Evolutionary conservation across 2,329 filamentous ascomycete genomes (phyloP), one percentile per base, ranked within the genome.

Genomic region (Fusarium hostae): DNA sequence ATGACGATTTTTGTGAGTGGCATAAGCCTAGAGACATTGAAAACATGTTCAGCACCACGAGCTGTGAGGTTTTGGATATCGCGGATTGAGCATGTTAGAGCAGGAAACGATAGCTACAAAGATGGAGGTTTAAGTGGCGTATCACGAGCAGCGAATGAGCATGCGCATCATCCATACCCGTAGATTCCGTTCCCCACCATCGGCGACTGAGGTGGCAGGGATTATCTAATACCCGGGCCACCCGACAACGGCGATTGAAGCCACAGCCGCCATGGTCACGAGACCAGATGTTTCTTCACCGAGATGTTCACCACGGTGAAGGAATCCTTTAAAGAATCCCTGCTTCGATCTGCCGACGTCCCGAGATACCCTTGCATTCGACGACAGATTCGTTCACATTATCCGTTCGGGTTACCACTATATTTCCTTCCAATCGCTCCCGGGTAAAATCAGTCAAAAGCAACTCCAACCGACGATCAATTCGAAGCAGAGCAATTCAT

Each of bases 1-100:
- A 77, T 77, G 63, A 48, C 62, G 63, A 60, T 32, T 57, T 50
- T 44, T 41, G 37, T 60, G 22, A 24, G 37, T 61, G 60, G 64
- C 52, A 57, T 28, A 57, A 67, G 60, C 59, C 60, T 45, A 39
- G 52, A 54, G 41, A 45, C 56, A 58, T 66, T 39, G 63, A 58
- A 66, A 55, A 59, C 75, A 77, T 77, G 50, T 66, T 74, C 59
- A 66, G 63, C 28, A 45, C 48, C 50, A 39, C 55, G 45, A 63
- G 44, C 51, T 60, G 37, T 40, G 28, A 50, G 40, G 32, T 55
- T 43, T 62, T 66, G 47, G 61, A 20, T 64, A 69, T 75, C 61
- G 51, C 50, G 50, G 54, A 50, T 35, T 70, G 74, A 76, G 74
- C 74, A 75, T 68, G 74, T 73, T 73, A 59, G 71, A 75, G 74